Conservation (phyloP, 805 yeast species). For the Sungouiozyma intestinalis region DNA sequence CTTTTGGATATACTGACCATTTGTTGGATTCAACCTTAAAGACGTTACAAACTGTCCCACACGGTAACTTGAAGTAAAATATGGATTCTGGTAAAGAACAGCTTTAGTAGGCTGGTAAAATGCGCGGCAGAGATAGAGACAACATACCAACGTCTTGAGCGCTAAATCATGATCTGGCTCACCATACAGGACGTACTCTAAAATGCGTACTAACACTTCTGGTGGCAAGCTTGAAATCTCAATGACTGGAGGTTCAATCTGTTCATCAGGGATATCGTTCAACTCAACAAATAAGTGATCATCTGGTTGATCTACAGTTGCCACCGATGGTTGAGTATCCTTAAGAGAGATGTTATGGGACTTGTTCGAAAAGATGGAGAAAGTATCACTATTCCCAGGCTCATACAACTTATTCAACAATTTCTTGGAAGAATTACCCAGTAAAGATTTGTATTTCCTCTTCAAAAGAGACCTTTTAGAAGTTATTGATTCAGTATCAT, state of each 20-base stretch:
- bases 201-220: constrained; percentile 23
- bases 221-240: constrained; percentile 25
- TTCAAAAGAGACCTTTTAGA: constrained; percentile 9
- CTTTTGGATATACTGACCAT: constrained; percentile 45
- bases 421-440: constrained; percentile 19
- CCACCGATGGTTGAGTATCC: background rate
- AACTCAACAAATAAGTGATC: constrained; percentile 1
- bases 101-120: constrained; percentile 45
- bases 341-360: constrained; percentile 8
- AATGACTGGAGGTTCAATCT: constrained; percentile 4
- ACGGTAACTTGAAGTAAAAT: constrained; percentile 61
- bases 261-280: constrained; percentile 6
- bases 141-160: constrained; percentile 29
- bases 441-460: constrained; percentile 17
- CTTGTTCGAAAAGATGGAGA: constrained; percentile 23
- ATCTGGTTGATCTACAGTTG: background rate
- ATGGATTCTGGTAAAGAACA: constrained; percentile 43
- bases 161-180: constrained; percentile 14
- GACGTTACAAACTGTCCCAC: constrained; percentile 71
- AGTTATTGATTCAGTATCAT: constrained; percentile 2
- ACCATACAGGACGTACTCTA: constrained; percentile 14
- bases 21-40: constrained; percentile 42
- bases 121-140: constrained; percentile 41
- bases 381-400: constrained; percentile 24
- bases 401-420: constrained; percentile 26